Conservation (phyloP, 1,284 basidiomycete species). For the Moesziomyces aphidis region DNA sequence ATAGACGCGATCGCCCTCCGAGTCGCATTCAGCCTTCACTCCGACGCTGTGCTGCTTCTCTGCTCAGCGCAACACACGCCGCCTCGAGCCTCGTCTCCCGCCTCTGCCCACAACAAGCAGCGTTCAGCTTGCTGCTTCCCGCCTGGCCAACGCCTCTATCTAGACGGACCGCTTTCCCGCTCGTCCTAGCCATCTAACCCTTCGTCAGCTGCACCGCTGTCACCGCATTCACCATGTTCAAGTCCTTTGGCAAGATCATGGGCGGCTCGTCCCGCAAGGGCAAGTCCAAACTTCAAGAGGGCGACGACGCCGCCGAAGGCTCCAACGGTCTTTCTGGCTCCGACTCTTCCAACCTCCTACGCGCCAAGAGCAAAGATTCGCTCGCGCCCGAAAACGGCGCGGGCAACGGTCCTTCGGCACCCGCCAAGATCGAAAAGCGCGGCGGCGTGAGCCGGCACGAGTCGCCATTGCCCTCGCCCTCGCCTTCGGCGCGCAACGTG, state of each 20-base stretch:
- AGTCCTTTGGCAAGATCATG: slow-evolving; percentile 64
- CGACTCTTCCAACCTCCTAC: slow-evolving; percentile 42
- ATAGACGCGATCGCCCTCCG: too few relatives aligned
- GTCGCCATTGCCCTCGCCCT: slow-evolving; percentile 58
- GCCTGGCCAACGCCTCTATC: background rate
- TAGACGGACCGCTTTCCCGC: background rate
- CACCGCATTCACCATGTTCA: slow-evolving; percentile 54
- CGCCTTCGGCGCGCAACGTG: slow-evolving; percentile 51
- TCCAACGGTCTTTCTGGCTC: slow-evolving; percentile 36
- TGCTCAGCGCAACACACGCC: background rate
- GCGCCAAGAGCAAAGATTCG: slow-evolving; percentile 40
- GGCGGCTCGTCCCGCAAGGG: slow-evolving; percentile 63
- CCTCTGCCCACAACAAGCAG: too few relatives aligned
- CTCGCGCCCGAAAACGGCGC: slow-evolving; percentile 26
- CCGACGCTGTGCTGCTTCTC: too few relatives aligned
- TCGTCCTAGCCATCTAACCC: background rate
- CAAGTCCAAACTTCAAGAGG: slow-evolving; percentile 55
- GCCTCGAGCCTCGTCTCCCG: background rate
- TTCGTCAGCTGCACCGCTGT: background rate
- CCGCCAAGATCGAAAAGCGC: slow-evolving; percentile 60
- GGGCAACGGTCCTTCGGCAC: slow-evolving; percentile 21
- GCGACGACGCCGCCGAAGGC: slow-evolving; percentile 23
- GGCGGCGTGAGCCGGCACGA: slow-evolving; percentile 62
- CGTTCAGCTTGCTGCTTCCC: too few relatives aligned
- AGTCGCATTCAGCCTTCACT: too few relatives aligned